A percentile compares a stretch with the other conserved stretches of the same genome.
Evolutionary conservation across 768 basidiomycete species (phyloP).

Genomic region (Phylloporus scabripes): DNA sequence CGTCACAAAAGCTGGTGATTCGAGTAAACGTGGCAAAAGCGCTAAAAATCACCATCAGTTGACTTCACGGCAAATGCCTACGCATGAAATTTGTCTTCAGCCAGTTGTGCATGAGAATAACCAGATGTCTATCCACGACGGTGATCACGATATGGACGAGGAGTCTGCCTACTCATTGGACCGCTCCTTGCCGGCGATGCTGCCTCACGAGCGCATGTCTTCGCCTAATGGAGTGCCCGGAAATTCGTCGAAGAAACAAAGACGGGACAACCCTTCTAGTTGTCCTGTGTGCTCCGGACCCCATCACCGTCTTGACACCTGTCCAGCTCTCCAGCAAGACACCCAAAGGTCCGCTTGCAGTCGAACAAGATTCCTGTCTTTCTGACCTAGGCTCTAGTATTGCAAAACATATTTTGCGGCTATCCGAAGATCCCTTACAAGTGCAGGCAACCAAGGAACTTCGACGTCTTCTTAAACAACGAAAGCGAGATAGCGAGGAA

Average conservation of each 20-base stretch:
- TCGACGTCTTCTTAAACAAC: conserved; percentile 34
- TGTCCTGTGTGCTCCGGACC: conserved; percentile 49
- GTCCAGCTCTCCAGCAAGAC: conserved; percentile 50
- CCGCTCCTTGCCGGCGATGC: conserved; percentile 1
- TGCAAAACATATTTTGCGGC: conserved; percentile 37
- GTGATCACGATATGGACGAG: background rate
- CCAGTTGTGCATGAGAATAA: background rate
- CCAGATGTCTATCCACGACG: background rate
- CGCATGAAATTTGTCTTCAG: background rate
- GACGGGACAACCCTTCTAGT: conserved; percentile 13
- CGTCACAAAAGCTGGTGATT: conserved; percentile 9
- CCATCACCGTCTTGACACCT: conserved; percentile 47
- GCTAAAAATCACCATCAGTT: background rate
- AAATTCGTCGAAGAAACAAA: conserved; percentile 35
- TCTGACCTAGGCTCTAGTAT: conserved; percentile 33
- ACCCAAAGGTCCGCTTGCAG: conserved; percentile 43
- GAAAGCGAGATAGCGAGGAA: conserved; percentile 21
- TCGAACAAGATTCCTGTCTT: background rate
- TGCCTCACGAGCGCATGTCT: conserved; percentile 35
- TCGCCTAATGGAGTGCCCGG: conserved; percentile 28
- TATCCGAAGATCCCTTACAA: conserved; percentile 38
- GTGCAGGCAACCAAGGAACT: conserved; percentile 34
- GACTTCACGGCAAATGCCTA: conserved; percentile 2
- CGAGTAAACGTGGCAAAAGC: background rate
- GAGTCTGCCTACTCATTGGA: background rate